These are phyloP conservation scores for Lodderomyces pseudojiufengensis DNA, from an alignment of 1,139 yeast species.

Conservation along the genomic window DNA sequence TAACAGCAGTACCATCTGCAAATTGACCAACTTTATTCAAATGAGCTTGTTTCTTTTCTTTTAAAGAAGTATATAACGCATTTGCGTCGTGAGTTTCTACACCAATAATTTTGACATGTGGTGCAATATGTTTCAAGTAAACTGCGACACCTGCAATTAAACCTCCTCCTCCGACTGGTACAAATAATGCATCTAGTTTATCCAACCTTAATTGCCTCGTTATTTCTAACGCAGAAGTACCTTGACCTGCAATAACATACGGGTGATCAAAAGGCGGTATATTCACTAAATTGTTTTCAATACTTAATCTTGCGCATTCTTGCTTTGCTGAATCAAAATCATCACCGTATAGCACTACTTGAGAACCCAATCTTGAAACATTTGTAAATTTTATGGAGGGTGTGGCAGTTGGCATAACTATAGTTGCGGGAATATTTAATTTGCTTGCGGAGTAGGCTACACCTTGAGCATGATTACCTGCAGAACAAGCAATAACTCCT, in stretches of 20 bases:
- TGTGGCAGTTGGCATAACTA: slow-evolving; percentile 97
- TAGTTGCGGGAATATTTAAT: slow-evolving; percentile 86
- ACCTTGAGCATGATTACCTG: slow-evolving; percentile 99
- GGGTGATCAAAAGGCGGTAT: slow-evolving; percentile 99
- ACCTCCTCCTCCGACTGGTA: slow-evolving; percentile 98
- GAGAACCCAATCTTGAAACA: slow-evolving; percentile 88
- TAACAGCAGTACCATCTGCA: slow-evolving; percentile 99
- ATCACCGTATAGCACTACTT: slow-evolving; percentile 88
- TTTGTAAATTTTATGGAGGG: slow-evolving; percentile 92
- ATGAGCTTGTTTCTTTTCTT: slow-evolving; percentile 49
- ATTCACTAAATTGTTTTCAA: slow-evolving; percentile 71
- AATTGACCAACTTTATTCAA: slow-evolving; percentile 84
- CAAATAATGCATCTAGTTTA: slow-evolving; percentile 80
- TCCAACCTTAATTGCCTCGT: slow-evolving; percentile 79
- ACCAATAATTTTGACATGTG: slow-evolving; percentile 91
- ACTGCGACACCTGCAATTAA: slow-evolving; percentile 86
- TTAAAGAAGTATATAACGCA: slow-evolving; percentile 75
- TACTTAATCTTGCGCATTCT: slow-evolving; percentile 73
- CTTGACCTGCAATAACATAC: slow-evolving; percentile 98
- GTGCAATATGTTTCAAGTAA: slow-evolving; percentile 92
- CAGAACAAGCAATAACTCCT: slow-evolving; percentile 97
- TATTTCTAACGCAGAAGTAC: slow-evolving; percentile 91
- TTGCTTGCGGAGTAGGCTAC: slow-evolving; percentile 89
- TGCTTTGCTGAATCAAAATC: slow-evolving; percentile 91
- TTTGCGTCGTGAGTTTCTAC: slow-evolving; percentile 96